Base-by-base conservation (phyloP, 306 rosid genomes). In the Dalbergia cultrata region DNA sequence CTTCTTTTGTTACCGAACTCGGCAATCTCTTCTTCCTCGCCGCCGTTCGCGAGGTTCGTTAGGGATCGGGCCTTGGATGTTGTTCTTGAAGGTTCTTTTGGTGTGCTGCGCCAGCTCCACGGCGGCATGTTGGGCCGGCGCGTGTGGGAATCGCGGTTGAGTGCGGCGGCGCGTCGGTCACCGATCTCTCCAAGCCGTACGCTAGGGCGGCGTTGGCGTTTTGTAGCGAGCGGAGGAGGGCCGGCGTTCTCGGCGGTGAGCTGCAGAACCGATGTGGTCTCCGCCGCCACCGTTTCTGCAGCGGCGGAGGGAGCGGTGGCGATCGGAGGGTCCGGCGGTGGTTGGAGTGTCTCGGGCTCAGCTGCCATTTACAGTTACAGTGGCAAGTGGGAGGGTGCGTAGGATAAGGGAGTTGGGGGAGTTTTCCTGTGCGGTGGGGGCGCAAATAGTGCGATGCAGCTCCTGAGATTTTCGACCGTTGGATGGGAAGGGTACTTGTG, bases 141-240 rank as follows among this genome's bases (percentile, higher is more conserved):
- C 39, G 74, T 16, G 39, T 85, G 86, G 0, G 94, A 78, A 5
- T 89, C 90, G 39, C 80, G 76, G 6, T 87, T 61, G 57, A 70
- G 72, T 4, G 78, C 43, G 57, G 86, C 76, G 56, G 86, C 45
- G 54, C 80, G 91, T 64, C 80, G 94, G 37, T 88, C 91, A 16
- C 94, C 97, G 83, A 92, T 90, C 84, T 92, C 94, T 14, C 94
- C 97, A 26, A 92, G 69, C 4, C 97, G 91, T 49, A 92, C 97
- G 80, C 94, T 92, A 9, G 94, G 94, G 18, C 97, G 89, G 21
- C 97, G 92, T 41, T 90, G 97, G 17, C 94, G 89, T 63, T 92
- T 87, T 4, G 85, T 85, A 79, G 90, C 88, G 66, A 79, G 13
- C 4, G 74, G 47, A 26, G 83, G 50, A 17, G 77, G 87, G 11